Evolutionary conservation across 1,284 basidiomycete genomes (phyloP).

Genomic region (Melampsora occidentalis): DNA sequence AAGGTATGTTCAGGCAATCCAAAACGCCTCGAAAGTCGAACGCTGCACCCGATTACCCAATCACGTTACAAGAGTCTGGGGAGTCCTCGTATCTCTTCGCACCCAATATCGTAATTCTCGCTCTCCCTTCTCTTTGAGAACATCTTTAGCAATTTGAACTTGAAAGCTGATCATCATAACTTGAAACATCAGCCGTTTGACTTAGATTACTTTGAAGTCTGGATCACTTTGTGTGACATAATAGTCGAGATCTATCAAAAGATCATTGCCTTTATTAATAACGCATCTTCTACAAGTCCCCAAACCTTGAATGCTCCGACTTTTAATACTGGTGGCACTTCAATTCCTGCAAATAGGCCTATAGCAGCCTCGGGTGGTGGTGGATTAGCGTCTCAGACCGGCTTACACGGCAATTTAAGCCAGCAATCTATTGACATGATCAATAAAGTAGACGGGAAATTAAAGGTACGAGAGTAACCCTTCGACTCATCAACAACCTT

Average conservation of each 20-base stretch:
- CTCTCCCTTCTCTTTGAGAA: neutral
- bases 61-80: slow-evolving; percentile 62
- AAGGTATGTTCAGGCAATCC: slow-evolving; percentile 60
- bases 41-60: slow-evolving; percentile 63
- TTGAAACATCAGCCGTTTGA: slow-evolving; percentile 65
- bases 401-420: slow-evolving; percentile 47
- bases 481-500: neutral
- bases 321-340: slow-evolving; percentile 25
- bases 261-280: slow-evolving; percentile 66
- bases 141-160: neutral
- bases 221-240: slow-evolving; percentile 77
- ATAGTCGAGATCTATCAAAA: slow-evolving; percentile 81
- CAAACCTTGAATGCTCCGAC: slow-evolving; percentile 44
- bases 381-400: slow-evolving; percentile 25
- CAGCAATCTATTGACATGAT: slow-evolving; percentile 62
- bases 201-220: slow-evolving; percentile 78
- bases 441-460: slow-evolving; percentile 71
- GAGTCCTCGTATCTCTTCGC: slow-evolving; percentile 70
- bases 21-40: slow-evolving; percentile 60
- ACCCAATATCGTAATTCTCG: slow-evolving; percentile 61
- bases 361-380: slow-evolving; percentile 28
- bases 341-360: slow-evolving; percentile 8
- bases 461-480: slow-evolving; percentile 64
- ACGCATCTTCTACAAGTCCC: slow-evolving; percentile 53
- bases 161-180: neutral